Evolutionary conservation across 2,329 filamentous ascomycete species (phyloP).

Genomic region (Talaromyces sp.): DNA sequence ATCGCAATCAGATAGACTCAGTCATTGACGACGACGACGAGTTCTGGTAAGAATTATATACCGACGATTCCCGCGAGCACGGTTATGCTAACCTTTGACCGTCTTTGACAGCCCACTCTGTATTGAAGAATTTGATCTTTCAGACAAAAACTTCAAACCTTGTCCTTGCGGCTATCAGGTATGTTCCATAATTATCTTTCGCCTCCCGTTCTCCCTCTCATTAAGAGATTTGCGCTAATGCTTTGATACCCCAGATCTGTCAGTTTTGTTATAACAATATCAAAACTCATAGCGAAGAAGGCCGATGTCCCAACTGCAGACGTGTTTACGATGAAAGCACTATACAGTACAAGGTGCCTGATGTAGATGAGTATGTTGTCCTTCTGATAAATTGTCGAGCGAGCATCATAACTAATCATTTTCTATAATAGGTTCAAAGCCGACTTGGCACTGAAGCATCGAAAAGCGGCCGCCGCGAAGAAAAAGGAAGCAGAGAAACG

Average conservation of each 20-base stretch:
- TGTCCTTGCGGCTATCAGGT: conserved; percentile 99
- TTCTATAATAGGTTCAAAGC: conserved; percentile 46
- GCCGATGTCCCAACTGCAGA: conserved; percentile 93
- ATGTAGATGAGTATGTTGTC: conserved; percentile 78
- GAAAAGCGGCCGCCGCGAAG: conserved; percentile 83
- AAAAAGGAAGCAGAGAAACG: conserved; percentile 96
- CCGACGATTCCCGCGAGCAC: neutral
- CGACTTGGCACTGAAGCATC: conserved; percentile 65
- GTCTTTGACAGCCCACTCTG: conserved; percentile 72
- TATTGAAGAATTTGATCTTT: conserved; percentile 97
- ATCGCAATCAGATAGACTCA: conserved; percentile 45
- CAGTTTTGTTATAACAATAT: conserved; percentile 99
- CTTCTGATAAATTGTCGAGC: neutral
- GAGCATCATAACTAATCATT: neutral
- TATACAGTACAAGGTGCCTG: conserved; percentile 94
- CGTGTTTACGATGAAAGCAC: conserved; percentile 94
- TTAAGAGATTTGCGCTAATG: neutral
- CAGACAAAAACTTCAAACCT: conserved; percentile 92
- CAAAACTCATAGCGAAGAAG: conserved; percentile 90
- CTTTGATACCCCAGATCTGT: conserved; percentile 70
- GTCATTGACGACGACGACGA: conserved; percentile 52
- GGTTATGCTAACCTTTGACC: conserved; percentile 25
- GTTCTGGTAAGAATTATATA: conserved; percentile 37
- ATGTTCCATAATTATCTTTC: conserved; percentile 32
- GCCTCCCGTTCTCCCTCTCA: neutral